Evolutionary conservation across 1,284 basidiomycete genomes (phyloP).

Genomic region (Wolfiporia cocos): DNA sequence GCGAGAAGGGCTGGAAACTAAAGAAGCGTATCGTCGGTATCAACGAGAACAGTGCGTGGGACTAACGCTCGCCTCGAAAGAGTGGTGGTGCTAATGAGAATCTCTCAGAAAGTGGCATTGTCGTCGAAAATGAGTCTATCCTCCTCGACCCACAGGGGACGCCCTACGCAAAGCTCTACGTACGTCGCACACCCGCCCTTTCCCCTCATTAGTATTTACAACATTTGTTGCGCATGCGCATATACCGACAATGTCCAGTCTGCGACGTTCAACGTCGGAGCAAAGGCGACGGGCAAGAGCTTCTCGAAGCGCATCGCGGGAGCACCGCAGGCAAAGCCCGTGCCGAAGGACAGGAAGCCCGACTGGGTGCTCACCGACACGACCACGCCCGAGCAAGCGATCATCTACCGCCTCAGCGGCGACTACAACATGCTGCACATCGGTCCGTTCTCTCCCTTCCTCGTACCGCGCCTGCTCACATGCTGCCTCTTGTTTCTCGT

Average conservation of each 20-base stretch:
- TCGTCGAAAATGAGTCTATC: slow-evolving; percentile 57
- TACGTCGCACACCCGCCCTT: slow-evolving; percentile 26
- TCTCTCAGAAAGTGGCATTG: slow-evolving; percentile 64
- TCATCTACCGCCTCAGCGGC: slow-evolving; percentile 74
- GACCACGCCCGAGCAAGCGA: slow-evolving; percentile 71
- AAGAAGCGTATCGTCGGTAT: slow-evolving; percentile 55
- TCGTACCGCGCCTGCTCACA: neutral
- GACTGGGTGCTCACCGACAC: slow-evolving; percentile 65
- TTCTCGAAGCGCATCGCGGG: slow-evolving; percentile 66
- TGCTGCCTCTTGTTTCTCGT: neutral
- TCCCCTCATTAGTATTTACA: neutral
- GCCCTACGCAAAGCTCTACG: slow-evolving; percentile 69
- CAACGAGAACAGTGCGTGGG: slow-evolving; percentile 68
- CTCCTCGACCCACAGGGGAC: slow-evolving; percentile 60
- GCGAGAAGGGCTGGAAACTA: slow-evolving; percentile 63
- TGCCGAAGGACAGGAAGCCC: slow-evolving; percentile 62
- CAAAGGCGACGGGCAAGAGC: slow-evolving; percentile 62
- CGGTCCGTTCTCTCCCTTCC: slow-evolving; percentile 34
- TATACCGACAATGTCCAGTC: too few relatives aligned
- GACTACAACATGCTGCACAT: slow-evolving; percentile 87
- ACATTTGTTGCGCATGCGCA: neutral
- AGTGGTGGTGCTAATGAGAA: neutral
- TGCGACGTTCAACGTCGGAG: slow-evolving; percentile 70
- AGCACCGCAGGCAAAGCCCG: slow-evolving; percentile 59
- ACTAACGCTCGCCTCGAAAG: neutral